Evolutionary conservation across 495 filamentous ascomycete genomes (phyloP).

Genomic region (Aspergillus hancockii): DNA sequence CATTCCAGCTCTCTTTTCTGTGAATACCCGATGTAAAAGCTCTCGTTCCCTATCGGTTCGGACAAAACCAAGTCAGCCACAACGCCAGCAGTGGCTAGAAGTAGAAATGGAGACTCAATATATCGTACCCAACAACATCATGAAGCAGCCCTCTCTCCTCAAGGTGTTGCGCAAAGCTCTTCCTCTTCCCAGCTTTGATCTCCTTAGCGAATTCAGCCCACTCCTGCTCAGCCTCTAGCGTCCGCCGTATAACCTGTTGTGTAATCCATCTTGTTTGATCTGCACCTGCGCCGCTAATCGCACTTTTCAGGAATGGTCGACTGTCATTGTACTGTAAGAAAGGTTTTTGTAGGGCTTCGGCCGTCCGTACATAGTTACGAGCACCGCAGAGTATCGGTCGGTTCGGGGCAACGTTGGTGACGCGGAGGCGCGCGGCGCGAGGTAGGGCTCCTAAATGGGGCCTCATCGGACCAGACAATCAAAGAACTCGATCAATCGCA

Average conservation of each 20-base stretch:
- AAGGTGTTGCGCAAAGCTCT: constrained; percentile 67
- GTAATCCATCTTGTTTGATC: constrained; percentile 51
- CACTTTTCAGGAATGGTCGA: constrained; percentile 19
- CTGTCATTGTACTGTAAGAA: constrained; percentile 13
- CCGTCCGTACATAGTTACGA: constrained; percentile 29
- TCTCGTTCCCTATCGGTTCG: constrained; percentile 52
- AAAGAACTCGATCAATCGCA: constrained; percentile 11
- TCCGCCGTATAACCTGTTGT: constrained; percentile 49
- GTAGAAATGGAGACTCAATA: background rate
- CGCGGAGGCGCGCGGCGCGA: constrained; percentile 27
- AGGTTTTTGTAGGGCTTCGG: constrained; percentile 22
- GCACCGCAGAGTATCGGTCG: constrained; percentile 24
- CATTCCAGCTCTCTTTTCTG: constrained; percentile 66
- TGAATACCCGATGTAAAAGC: constrained; percentile 69
- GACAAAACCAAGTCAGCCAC: constrained; percentile 15
- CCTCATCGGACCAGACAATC: constrained; percentile 29
- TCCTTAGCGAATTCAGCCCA: constrained; percentile 59
- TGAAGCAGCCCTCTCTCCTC: constrained; percentile 82
- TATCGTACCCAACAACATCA: constrained; percentile 75
- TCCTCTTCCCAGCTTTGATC: constrained; percentile 60
- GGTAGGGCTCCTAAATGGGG: constrained; percentile 26
- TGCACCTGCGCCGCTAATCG: background rate
- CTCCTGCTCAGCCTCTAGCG: constrained; percentile 51
- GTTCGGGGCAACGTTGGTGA: constrained; percentile 6
- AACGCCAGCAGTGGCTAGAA: background rate